Base-by-base conservation (phyloP, 2,329 filamentous ascomycete genomes). In the Penicillium thymicola region DNA sequence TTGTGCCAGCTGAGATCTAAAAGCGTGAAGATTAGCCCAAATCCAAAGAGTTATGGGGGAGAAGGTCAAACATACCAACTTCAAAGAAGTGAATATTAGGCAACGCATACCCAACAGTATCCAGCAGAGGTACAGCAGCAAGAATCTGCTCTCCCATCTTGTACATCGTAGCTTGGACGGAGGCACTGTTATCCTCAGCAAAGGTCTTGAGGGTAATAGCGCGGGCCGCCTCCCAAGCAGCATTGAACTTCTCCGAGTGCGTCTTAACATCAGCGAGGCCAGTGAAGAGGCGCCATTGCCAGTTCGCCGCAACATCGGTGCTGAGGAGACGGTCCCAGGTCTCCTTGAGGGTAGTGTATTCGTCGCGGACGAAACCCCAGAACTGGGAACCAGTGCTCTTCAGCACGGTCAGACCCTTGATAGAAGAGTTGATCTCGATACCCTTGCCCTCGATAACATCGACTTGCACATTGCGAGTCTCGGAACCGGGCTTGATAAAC, bases 71-170 rank as follows among this genome's bases (percentile, higher is more conserved):
- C 74, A 48, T 68, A 75, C 75, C 89, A 75, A 97, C 88, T 77
- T 97, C 93, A 71, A 97, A 97, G 79, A 97, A 97, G 78, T 99
- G 94, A 81, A 97, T 97, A 81, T 99, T 99, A 11, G 94, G 94
- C 69, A 99, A 81, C 9, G 88, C 82, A 73, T 97, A 97, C 67
- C 88, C 84, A 41, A 94, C 90, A 23, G 82, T 81, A 43, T 88
- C 84, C 23, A 92, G 83, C 61, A 87, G 80, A 14, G 91, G 88
- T 25, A 87, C 89, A 23, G 81, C 85, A 9, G 84, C 88, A 51
- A 99, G 81, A 65, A 99, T 96, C 74, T 88, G 81, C 74, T 93
- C 89, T 67, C 85, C 87, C 93, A 99, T 99, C 81, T 97, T 95
- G 81, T 97, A 99, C 94, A 99, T 97, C 59, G 93, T 97, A 67